These are phyloP conservation scores for Aegilops longissima DNA, from an alignment of 176 grass and related monocot genomes.

Conservation along the genomic window DNA sequence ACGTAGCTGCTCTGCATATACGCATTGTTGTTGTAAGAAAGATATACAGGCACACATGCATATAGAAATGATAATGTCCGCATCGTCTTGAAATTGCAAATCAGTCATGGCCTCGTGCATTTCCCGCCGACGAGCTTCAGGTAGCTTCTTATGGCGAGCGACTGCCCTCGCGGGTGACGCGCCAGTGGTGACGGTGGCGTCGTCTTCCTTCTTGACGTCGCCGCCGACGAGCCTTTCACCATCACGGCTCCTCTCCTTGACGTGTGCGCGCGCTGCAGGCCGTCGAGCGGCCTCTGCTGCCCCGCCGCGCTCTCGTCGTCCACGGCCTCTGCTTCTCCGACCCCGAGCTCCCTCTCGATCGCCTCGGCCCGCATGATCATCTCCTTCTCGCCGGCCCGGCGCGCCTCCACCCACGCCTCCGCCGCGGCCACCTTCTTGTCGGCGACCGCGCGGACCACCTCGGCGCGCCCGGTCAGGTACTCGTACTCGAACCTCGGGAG, in stretches of 20 bases:
- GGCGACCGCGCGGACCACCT: slow-evolving; percentile 36
- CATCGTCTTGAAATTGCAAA: neutral
- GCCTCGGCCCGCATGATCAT: slow-evolving; percentile 48
- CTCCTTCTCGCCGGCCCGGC: slow-evolving; percentile 67
- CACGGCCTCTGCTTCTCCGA: neutral
- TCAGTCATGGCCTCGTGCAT: neutral
- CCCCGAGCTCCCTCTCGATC: slow-evolving; percentile 41
- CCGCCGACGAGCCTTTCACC: neutral
- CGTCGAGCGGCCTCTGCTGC: neutral
- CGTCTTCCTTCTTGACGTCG: neutral
- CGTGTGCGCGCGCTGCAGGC: neutral
- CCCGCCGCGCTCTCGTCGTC: neutral
- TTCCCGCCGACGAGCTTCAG: slow-evolving; percentile 43
- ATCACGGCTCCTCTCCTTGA: slow-evolving; percentile 22
- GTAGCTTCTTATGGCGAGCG: slow-evolving; percentile 29
- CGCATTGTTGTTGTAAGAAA: slow-evolving; percentile 11
- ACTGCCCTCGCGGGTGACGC: neutral
- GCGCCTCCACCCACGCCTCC: slow-evolving; percentile 55
- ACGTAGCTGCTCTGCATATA: slow-evolving; percentile 5
- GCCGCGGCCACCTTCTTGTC: slow-evolving; percentile 71
- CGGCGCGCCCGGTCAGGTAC: slow-evolving; percentile 48
- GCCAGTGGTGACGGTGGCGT: slow-evolving; percentile 8
- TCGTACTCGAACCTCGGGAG: slow-evolving; percentile 76
- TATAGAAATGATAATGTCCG: neutral
- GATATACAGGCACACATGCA: neutral